These are phyloP conservation scores for Paraglomus occultum DNA, from an alignment of 192 early-diverging fungal species.

Conservation along the genomic window DNA sequence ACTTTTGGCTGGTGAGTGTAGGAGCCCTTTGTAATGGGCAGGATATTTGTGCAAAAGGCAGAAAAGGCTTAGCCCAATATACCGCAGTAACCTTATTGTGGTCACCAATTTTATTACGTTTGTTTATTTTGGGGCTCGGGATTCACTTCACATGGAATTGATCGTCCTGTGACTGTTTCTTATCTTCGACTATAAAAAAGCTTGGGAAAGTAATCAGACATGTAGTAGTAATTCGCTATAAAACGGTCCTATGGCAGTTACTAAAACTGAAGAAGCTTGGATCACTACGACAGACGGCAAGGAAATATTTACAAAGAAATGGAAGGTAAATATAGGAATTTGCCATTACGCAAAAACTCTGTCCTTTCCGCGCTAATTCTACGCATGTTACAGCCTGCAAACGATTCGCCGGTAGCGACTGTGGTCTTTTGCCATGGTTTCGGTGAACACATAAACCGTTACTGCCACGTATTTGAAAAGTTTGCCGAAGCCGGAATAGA, in stretches of 20 bases:
- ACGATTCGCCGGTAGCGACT: constrained; percentile 34
- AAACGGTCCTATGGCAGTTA: not conserved
- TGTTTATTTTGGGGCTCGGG: no score
- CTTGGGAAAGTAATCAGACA: no score
- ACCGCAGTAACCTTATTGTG: no score
- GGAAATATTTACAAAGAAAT: constrained; percentile 50
- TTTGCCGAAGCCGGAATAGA: constrained; percentile 57
- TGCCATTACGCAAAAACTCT: not conserved
- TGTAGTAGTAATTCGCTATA: no score
- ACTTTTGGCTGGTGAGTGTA: no score
- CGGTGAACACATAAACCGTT: constrained; percentile 54
- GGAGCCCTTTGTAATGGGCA: no score
- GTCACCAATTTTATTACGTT: no score
- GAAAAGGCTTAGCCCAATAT: no score
- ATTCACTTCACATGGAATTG: no score
- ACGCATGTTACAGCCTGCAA: not conserved
- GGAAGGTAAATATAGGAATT: constrained; percentile 33
- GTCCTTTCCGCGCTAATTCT: not conserved
- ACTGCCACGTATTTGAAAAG: constrained; percentile 55
- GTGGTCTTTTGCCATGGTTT: constrained; percentile 54
- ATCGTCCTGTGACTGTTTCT: no score
- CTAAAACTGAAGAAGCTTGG: constrained; percentile 41
- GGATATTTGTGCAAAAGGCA: no score
- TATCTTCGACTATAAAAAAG: no score
- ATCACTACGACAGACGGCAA: constrained; percentile 42